phyloP scores from a whole-genome alignment of 2,329 filamentous ascomycete species.

The Dothidotthia symphoricarpi region DNA sequence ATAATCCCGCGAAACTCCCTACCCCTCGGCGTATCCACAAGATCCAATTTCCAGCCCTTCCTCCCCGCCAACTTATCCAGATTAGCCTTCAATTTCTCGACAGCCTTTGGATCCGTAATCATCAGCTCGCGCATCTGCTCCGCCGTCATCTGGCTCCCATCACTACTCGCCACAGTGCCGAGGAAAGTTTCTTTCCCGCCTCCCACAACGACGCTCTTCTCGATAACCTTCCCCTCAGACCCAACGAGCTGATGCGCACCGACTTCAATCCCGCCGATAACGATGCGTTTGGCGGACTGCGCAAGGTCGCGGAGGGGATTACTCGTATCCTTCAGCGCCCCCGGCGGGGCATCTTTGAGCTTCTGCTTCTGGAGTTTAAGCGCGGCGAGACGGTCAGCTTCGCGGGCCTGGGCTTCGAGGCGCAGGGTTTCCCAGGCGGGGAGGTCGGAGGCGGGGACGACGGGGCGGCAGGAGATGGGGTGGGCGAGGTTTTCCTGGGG shows the following conservation, averaged over 20 bases:
- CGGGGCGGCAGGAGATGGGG: conserved; percentile 70
- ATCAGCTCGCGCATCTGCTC: conserved; percentile 68
- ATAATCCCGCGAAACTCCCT: conserved; percentile 70
- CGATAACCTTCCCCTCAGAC: conserved; percentile 55
- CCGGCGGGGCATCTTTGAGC: no score
- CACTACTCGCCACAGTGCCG: conserved; percentile 55
- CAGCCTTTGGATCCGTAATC: conserved; percentile 59
- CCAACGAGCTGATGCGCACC: conserved; percentile 58
- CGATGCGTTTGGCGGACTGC: conserved; percentile 38
- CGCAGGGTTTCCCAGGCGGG: conserved; percentile 44
- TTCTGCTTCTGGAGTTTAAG: no score
- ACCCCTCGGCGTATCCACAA: conserved; percentile 66
- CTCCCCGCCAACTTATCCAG: conserved; percentile 68
- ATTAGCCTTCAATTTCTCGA: conserved; percentile 68
- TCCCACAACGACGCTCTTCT: conserved; percentile 52
- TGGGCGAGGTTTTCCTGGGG: conserved; percentile 75
- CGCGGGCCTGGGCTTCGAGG: conserved; percentile 33
- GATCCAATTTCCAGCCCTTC: conserved; percentile 75
- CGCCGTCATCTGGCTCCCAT: conserved; percentile 61
- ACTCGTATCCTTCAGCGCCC: conserved; percentile 17
- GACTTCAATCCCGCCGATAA: conserved; percentile 60
- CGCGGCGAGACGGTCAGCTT: conserved; percentile 28
- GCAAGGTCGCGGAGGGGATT: conserved; percentile 38
- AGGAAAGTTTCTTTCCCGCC: conserved; percentile 56
- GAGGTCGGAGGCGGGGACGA: conserved; percentile 60